Conservation (phyloP, 768 basidiomycete species). For the Rhodotorula diobovata region DNA sequence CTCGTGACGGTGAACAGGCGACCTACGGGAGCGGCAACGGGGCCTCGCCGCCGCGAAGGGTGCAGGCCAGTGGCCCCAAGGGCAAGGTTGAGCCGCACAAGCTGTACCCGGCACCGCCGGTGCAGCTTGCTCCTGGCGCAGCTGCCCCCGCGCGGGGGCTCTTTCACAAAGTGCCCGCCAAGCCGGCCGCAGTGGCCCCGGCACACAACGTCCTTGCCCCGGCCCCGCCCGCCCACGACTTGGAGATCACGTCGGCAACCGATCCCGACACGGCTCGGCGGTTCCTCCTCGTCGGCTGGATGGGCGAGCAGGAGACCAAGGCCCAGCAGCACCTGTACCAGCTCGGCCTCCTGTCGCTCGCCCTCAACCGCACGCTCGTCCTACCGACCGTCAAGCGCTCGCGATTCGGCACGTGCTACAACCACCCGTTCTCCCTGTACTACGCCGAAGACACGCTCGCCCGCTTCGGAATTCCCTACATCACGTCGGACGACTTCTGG, state of each 20-base stretch:
- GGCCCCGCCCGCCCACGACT: background rate
- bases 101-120: background rate
- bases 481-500: constrained; percentile 44
- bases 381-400: constrained; percentile 58
- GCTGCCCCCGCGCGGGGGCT: background rate
- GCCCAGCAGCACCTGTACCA: constrained; percentile 56
- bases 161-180: background rate
- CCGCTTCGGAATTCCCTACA: constrained; percentile 33
- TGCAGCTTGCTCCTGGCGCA: background rate
- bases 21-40: background rate
- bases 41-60: background rate
- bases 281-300: constrained; percentile 33
- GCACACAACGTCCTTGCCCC: too few relatives aligned
- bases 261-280: constrained; percentile 6
- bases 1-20: background rate
- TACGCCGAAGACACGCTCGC: constrained; percentile 48
- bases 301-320: constrained; percentile 22
- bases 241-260: constrained; percentile 9
- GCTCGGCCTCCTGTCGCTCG: constrained; percentile 52
- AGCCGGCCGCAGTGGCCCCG: background rate
- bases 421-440: constrained; percentile 54
- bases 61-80: too few relatives aligned
- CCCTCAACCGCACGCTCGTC: constrained; percentile 56
- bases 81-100: background rate
- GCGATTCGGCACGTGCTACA: constrained; percentile 55